Evolutionary conservation across 2,329 filamentous ascomycete genomes (phyloP).

Genomic region (Thelonectria rubi): DNA sequence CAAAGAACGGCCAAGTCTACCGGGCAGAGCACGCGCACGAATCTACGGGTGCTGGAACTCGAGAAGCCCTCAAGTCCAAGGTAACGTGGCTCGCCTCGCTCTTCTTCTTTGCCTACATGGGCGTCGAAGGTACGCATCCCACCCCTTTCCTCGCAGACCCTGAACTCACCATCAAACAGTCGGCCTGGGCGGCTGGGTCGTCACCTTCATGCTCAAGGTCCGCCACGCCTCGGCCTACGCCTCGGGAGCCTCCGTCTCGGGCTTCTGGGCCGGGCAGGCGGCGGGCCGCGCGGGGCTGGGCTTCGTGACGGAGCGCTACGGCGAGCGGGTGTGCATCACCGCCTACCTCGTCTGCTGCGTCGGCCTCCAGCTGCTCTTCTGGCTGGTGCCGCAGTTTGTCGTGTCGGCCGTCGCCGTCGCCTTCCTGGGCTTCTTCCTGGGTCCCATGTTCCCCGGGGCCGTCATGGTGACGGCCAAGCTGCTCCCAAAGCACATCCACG

Average conservation of each 20-base stretch:
- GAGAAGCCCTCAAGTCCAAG: slow-evolving; percentile 53
- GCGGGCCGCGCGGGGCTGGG: slow-evolving; percentile 72
- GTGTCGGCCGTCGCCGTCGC: slow-evolving; percentile 68
- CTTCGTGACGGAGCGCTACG: slow-evolving; percentile 74
- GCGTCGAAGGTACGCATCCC: slow-evolving; percentile 63
- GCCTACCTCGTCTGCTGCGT: slow-evolving; percentile 70
- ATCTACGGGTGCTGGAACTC: slow-evolving; percentile 45
- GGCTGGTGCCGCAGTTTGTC: slow-evolving; percentile 68
- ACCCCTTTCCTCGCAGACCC: rapidly evolving
- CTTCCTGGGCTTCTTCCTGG: slow-evolving; percentile 77
- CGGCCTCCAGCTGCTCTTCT: slow-evolving; percentile 67
- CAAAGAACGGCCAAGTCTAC: slow-evolving; percentile 63
- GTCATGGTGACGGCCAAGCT: slow-evolving; percentile 77
- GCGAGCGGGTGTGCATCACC: slow-evolving; percentile 69
- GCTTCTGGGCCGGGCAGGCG: slow-evolving; percentile 83
- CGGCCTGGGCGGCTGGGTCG: slow-evolving; percentile 80
- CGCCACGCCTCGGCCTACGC: slow-evolving; percentile 71
- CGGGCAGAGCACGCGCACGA: slow-evolving; percentile 50
- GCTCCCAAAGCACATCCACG: slow-evolving; percentile 74
- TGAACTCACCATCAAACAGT: slow-evolving; percentile 47
- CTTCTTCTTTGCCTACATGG: slow-evolving; percentile 79
- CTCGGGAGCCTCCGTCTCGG: slow-evolving; percentile 76
- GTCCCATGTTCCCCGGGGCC: slow-evolving; percentile 76
- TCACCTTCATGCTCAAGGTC: slow-evolving; percentile 80
- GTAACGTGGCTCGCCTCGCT: slow-evolving; percentile 73